Conservation (phyloP, 2,329 filamentous ascomycete genomes). For the Sarocladium strictum region DNA sequence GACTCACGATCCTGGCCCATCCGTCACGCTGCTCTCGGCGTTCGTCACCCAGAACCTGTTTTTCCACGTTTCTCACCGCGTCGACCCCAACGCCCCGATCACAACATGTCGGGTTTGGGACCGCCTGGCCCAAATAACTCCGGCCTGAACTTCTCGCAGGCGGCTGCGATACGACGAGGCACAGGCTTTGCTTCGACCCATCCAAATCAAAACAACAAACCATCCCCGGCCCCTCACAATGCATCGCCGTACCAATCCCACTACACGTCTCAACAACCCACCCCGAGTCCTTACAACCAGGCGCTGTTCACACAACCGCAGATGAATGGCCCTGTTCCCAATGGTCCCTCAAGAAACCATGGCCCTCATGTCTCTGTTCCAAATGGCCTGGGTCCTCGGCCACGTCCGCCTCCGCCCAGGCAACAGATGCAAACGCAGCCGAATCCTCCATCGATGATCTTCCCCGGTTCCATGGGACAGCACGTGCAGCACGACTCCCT, state of each 20-base stretch:
- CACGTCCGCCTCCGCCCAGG: constrained; percentile 37
- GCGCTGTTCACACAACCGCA: constrained; percentile 46
- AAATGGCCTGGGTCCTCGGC: constrained; percentile 39
- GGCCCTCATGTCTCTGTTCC: constrained; percentile 40
- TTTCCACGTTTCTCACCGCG: neutral
- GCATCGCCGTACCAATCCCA: constrained; percentile 50
- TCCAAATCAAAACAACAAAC: constrained; percentile 47
- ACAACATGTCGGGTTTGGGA: constrained; percentile 42
- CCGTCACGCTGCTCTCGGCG: neutral
- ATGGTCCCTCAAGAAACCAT: constrained; percentile 39
- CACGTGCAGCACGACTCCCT: constrained; percentile 36
- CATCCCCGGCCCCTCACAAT: constrained; percentile 48
- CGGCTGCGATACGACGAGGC: constrained; percentile 38
- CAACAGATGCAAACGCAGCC: constrained; percentile 39
- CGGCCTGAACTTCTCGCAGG: constrained; percentile 45
- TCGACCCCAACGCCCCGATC: neutral
- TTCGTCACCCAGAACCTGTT: neutral
- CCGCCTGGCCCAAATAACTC: constrained; percentile 46
- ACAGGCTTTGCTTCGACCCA: constrained; percentile 39
- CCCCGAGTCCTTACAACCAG: constrained; percentile 40
- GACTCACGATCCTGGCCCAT: neutral
- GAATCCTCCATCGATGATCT: constrained; percentile 30
- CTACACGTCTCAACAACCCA: constrained; percentile 46
- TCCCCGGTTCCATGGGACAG: constrained; percentile 32
- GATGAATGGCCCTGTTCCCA: constrained; percentile 41